phyloP scores from a whole-genome alignment of 1,139 yeast species.

The Saccharomyces hybrid region DNA sequence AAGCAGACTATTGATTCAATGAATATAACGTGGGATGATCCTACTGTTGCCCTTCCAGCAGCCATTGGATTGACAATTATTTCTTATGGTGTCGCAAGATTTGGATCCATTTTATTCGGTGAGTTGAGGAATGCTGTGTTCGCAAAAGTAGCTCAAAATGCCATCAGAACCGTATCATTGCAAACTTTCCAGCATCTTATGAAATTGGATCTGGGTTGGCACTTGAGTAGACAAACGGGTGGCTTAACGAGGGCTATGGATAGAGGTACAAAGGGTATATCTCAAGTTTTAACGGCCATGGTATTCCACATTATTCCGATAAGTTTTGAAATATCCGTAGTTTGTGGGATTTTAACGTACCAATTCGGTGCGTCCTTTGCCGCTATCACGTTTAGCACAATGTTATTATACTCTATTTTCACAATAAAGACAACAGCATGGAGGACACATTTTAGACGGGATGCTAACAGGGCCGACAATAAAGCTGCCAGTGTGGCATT shows the following conservation, averaged over 20 bases:
- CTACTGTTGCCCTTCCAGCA: slow-evolving; percentile 42
- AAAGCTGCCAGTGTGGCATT: slow-evolving; percentile 90
- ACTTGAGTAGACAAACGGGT: slow-evolving; percentile 87
- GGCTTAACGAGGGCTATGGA: slow-evolving; percentile 94
- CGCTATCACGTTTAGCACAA: slow-evolving; percentile 77
- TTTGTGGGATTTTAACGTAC: slow-evolving; percentile 87
- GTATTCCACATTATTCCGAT: slow-evolving; percentile 94
- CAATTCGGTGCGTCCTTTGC: slow-evolving; percentile 89
- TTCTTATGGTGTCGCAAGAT: slow-evolving; percentile 90
- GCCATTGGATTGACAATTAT: slow-evolving; percentile 67
- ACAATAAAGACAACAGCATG: slow-evolving; percentile 92
- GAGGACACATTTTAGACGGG: slow-evolving; percentile 87
- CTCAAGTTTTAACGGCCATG: slow-evolving; percentile 89
- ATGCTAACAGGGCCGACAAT: slow-evolving; percentile 91
- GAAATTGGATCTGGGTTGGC: slow-evolving; percentile 83
- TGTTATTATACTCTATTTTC: slow-evolving; percentile 78
- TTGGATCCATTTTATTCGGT: slow-evolving; percentile 91
- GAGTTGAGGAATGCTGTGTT: slow-evolving; percentile 91
- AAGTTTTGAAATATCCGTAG: slow-evolving; percentile 83
- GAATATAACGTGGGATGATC: slow-evolving; percentile 79
- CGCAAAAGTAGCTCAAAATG: slow-evolving; percentile 92
- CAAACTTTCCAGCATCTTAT: slow-evolving; percentile 80
- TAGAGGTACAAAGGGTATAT: slow-evolving; percentile 95
- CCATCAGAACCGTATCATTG: slow-evolving; percentile 86
- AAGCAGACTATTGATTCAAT: slow-evolving; percentile 82